These are phyloP conservation scores for Hemisphaericaspora nanyangensis DNA, from an alignment of 805 yeast species.

Conservation along the genomic window DNA sequence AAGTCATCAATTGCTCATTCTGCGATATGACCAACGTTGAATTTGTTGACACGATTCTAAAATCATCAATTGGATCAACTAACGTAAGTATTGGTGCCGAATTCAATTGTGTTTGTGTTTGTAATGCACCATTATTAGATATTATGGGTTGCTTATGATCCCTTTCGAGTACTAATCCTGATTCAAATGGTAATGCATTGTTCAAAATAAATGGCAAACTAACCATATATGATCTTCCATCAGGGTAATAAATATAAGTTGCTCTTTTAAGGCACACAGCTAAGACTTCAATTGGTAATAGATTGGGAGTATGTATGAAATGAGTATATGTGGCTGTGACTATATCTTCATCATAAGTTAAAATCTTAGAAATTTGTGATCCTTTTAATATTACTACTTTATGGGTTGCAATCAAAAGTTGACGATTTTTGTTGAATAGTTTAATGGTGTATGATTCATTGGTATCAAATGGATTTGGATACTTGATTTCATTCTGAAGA, in stretches of 20 bases:
- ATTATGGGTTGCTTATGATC: constrained; percentile 18
- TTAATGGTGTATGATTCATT: constrained; percentile 14
- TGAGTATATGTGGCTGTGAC: constrained; percentile 59
- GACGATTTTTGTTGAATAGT: constrained; percentile 27
- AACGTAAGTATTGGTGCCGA: constrained; percentile 55
- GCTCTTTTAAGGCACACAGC: constrained; percentile 59
- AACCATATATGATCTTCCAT: constrained; percentile 56
- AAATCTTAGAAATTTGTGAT: constrained; percentile 40
- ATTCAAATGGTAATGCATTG: constrained; percentile 59
- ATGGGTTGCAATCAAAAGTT: constrained; percentile 29
- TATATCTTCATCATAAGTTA: constrained; percentile 49
- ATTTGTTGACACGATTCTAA: constrained; percentile 68
- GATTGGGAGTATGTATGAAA: constrained; percentile 26
- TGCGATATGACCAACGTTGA: constrained; percentile 62
- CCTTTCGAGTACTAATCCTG: constrained; percentile 65
- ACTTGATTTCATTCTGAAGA: constrained; percentile 20
- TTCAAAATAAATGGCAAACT: constrained; percentile 67
- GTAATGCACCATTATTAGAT: constrained; percentile 3
- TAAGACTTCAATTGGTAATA: constrained; percentile 23
- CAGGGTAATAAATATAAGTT: constrained; percentile 57
- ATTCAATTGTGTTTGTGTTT: constrained; percentile 14
- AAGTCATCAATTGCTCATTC: constrained; percentile 52
- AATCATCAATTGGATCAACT: constrained; percentile 70
- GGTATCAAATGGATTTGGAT: constrained; percentile 14
- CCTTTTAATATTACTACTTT: constrained; percentile 51